Base-by-base conservation (phyloP, 2,329 filamentous ascomycete genomes). In the Cryphonectria radicalis region DNA sequence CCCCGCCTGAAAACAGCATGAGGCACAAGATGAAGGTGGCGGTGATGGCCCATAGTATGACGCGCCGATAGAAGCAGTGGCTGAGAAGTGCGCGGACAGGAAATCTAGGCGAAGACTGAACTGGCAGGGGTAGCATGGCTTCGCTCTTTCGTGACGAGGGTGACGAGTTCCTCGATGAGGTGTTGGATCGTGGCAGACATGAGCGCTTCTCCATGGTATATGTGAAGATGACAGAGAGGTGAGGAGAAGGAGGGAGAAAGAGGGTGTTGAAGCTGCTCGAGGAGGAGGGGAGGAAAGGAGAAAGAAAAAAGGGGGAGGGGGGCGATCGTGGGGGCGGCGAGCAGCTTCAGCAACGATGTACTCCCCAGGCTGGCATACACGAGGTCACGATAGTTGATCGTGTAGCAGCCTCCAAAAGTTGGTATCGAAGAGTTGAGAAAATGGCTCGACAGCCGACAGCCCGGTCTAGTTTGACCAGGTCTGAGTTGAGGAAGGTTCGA, bases 51-150 rank as follows among this genome's bases (percentile, higher is more conserved):
- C 87, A 88, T 76, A 87, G 78, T 60, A 88, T 77, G 28, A 88
- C 81, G 69, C 87, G 82, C 57, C 86, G 82, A 75, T 88, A 88
- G 50, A 88, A 79, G 74, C 83, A 87, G 75, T 87, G 83, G 19
- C 85, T 80, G n/a, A 89, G 76, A 17, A 88, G 74, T 8, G 83
- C 79, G 72, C 82, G 83, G 32, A 86, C 76, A 68, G 83, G 79
- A 65, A 85, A 67, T 32, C 57, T 66, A 42, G 66, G 40, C 13
- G 69, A 71, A 5, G 72, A 40, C 57, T 73, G 72, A 17, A 73
- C 72, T 1, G 72, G 72, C 14, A 71, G 32, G 10, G 72, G 72
- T 22, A 73, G 62, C 69, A 73, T 73, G 46, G 55, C 65, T 25
- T 67, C 67, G 13, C 40, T n/a, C 67, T 73, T 73, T n/a, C 63